Percentiles rank a stretch among this genome's conserved stretches.
phyloP scores from a whole-genome alignment of 176 grass and related monocot species.

The Aegilops bicornis region DNA sequence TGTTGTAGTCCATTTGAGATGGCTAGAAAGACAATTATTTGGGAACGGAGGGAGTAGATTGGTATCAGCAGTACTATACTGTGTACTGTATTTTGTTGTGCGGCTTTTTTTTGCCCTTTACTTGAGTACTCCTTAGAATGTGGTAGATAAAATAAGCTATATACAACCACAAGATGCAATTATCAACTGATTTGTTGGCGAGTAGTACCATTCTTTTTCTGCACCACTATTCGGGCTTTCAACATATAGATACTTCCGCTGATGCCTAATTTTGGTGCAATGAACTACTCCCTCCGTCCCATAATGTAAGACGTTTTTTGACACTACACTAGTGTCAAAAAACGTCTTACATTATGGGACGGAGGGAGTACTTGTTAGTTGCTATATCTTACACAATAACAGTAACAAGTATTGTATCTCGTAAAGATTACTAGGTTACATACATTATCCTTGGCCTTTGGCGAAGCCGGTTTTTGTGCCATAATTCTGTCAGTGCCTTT shows the following conservation, averaged over 20 bases:
- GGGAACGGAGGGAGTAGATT: not conserved
- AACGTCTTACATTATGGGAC: too few relatives aligned
- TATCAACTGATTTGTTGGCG: not conserved
- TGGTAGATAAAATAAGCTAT: constrained; percentile 23
- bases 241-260: too few relatives aligned
- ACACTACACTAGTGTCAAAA: too few relatives aligned
- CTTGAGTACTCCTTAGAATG: not conserved
- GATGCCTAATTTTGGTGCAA: too few relatives aligned
- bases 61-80: not conserved
- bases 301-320: too few relatives aligned
- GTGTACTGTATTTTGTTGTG: not conserved
- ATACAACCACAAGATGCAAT: not conserved
- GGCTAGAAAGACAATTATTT: too few relatives aligned
- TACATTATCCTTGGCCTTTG: not conserved
- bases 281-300: too few relatives aligned
- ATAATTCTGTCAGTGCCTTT: constrained; percentile 23
- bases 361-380: too few relatives aligned
- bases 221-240: too few relatives aligned
- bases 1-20: too few relatives aligned
- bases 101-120: not conserved
- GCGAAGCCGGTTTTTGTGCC: not conserved
- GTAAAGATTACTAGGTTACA: constrained; percentile 4
- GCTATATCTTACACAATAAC: not conserved
- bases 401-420: constrained; percentile 12
- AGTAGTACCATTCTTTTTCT: too few relatives aligned